Base-by-base conservation (phyloP, 2,329 filamentous ascomycete species). In the Volutella citrinella region DNA sequence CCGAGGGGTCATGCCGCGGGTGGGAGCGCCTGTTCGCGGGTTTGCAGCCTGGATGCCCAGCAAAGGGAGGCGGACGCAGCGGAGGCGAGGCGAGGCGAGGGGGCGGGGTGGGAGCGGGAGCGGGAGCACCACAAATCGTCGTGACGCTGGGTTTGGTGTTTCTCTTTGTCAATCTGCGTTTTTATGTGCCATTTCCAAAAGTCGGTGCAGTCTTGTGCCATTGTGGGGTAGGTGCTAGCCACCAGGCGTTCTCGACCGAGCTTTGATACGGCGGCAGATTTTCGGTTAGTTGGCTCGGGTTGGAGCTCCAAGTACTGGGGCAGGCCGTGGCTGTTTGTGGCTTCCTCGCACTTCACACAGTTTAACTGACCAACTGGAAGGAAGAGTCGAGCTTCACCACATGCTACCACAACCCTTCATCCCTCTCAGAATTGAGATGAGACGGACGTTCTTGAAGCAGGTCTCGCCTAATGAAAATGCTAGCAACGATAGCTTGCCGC, bases 1-100 rank as follows among this genome's bases (percentile, higher is more conserved):
- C 60, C 57, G 57, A 54, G 54, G 53, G 57, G 59, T 62, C 63
- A 66, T 65, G 57, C 59, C 60, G 57, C 47, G 45, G 46, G n/a
- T n/a, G n/a, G n/a, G n/a, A n/a, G n/a, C n/a, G n/a, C n/a, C n/a
- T n/a, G n/a, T n/a, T n/a, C n/a, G n/a, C n/a, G n/a, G n/a, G n/a
- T n/a, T n/a, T n/a, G n/a, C n/a, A n/a, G n/a, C 47, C 45, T 43
- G 43, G 38, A 49, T 40, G 40, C 26, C 35, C 45, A 44, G 33
- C 27, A 35, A 33, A 32, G 29, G 38, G 38, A 39, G 34, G 38
- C 35, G 43, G 38, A n/a, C 24, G 5, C 24, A 14, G 22, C 30
- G 30, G 27, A 21, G 29, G 39, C 33, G 30, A 40, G 27, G 34
- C 27, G 33, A 35, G 19, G 34, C 41, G 45, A 40, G 37, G 48